Evolutionary conservation across 345 rosid genomes (phyloP).

Genomic region (Toxicodendron radicans): DNA sequence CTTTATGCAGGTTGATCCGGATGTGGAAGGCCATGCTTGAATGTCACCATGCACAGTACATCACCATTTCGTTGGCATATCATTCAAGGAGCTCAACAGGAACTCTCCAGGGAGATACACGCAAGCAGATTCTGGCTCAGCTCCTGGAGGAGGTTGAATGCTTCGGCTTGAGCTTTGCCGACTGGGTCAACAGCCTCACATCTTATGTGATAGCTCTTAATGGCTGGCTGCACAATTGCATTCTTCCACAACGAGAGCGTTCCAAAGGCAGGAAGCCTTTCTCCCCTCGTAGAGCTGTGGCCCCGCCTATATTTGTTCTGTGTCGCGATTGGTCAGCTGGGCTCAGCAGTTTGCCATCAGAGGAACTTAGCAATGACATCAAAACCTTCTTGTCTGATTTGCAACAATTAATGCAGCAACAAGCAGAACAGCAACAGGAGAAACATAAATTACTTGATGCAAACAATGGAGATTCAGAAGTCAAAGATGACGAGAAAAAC

Average conservation of each 20-base stretch:
- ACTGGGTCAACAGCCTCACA: constrained; percentile 66
- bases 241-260: constrained; percentile 72
- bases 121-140: constrained; percentile 51
- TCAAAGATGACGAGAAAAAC: constrained; percentile 40
- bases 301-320: constrained; percentile 80
- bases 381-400: constrained; percentile 61
- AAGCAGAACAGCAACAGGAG: constrained; percentile 29
- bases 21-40: constrained; percentile 99
- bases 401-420: constrained; percentile 41
- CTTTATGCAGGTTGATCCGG: constrained; percentile 59
- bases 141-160: constrained; percentile 73
- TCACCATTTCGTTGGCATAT: constrained; percentile 87
- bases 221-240: constrained; percentile 82
- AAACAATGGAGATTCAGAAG: constrained; percentile 31
- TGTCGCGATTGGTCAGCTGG: constrained; percentile 84
- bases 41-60: constrained; percentile 90
- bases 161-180: constrained; percentile 78
- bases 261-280: constrained; percentile 55
- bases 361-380: constrained; percentile 62
- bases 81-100: constrained; percentile 59
- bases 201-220: constrained; percentile 75
- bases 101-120: constrained; percentile 36
- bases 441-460: constrained; percentile 32
- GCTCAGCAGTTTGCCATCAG: constrained; percentile 60
- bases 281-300: constrained; percentile 71